Conservation (phyloP, 805 yeast species). For the Middelhovenomyces tepae region DNA sequence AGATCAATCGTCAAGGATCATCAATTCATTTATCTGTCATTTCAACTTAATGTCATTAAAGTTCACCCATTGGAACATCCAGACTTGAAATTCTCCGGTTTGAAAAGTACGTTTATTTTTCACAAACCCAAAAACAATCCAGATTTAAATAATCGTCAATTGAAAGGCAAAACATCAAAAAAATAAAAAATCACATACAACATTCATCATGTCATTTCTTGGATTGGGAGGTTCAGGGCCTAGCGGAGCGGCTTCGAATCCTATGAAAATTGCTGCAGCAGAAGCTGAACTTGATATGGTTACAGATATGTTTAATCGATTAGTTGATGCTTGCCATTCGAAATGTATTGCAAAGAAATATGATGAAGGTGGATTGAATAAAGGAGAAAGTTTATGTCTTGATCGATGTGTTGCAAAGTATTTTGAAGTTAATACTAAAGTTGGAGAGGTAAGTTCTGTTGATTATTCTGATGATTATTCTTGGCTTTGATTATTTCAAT, state of each 20-base stretch:
- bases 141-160: too few species aligned
- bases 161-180: too few species aligned
- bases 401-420: conserved; percentile 96
- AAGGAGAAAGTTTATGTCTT: conserved; percentile 76
- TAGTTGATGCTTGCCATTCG: conserved; percentile 79
- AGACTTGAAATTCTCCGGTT: too few species aligned
- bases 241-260: conserved; percentile 26
- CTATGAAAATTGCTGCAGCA: conserved; percentile 53
- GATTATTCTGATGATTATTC: neutral
- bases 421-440: conserved; percentile 89
- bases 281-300: conserved; percentile 96
- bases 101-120: too few species aligned
- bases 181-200: neutral
- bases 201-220: conserved; percentile 28
- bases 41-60: too few species aligned
- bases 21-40: too few species aligned
- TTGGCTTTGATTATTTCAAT: too few species aligned
- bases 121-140: too few species aligned
- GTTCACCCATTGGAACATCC: too few species aligned
- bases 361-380: conserved; percentile 63
- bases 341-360: conserved; percentile 66
- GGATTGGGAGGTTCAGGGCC: conserved; percentile 48
- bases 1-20: too few species aligned
- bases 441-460: conserved; percentile 54
- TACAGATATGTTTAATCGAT: conserved; percentile 91